Conservation (phyloP, 345 rosid species). For the Trapa bicornis region DNA sequence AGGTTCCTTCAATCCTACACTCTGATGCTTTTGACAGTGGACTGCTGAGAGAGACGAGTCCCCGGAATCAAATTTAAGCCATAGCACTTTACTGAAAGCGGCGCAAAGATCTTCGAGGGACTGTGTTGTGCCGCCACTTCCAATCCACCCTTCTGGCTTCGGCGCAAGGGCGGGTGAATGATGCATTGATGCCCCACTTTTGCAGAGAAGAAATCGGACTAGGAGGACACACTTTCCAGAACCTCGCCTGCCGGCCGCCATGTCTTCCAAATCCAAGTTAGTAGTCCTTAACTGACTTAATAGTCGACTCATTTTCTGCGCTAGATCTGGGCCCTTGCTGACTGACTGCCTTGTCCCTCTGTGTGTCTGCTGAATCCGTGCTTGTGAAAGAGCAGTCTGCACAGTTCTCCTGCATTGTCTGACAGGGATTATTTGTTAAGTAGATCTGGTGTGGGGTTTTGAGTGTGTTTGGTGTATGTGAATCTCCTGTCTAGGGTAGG, state of each 20-base stretch:
- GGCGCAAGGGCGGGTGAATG: not conserved
- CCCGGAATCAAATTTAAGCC: not conserved
- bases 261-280: slow-evolving; percentile 64
- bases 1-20: not conserved
- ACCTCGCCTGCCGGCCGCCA: slow-evolving; percentile 9
- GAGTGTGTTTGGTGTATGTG: not conserved
- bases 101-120: not conserved
- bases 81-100: not conserved
- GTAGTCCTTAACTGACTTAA: slow-evolving; percentile 4
- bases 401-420: not conserved
- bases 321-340: slow-evolving; percentile 21
- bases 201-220: not conserved
- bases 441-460: not conserved
- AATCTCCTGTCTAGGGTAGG: not conserved
- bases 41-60: not conserved
- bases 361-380: not conserved
- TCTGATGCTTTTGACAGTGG: not conserved
- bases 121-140: too few relatives aligned
- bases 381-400: not conserved
- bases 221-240: not conserved
- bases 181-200: not conserved
- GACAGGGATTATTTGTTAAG: not conserved
- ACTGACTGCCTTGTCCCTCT: not conserved
- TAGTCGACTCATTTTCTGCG: slow-evolving; percentile 1
- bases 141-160: too few relatives aligned